Evolutionary conservation across 139 green algal genomes (phyloP).

Genomic region (Chlamydomonas eustigma): DNA sequence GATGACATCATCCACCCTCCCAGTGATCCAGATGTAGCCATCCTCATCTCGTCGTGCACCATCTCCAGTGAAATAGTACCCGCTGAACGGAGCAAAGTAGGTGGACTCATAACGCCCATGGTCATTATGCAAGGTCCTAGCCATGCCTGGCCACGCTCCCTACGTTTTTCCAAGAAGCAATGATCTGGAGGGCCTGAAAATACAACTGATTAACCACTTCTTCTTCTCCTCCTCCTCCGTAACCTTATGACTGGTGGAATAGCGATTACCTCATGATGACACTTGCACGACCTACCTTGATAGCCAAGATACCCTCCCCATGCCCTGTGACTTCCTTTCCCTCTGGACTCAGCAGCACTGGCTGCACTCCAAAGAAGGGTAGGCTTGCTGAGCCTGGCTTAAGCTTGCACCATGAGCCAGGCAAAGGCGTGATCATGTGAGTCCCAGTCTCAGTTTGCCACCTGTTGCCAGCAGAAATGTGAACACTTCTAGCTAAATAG

Average conservation of each 20-base stretch:
- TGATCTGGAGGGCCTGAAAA: too few relatives aligned
- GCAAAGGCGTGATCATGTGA: conserved; percentile 64
- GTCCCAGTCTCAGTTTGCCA: conserved; percentile 90
- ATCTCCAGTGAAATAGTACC: conserved; percentile 90
- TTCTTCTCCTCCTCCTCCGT: too few relatives aligned
- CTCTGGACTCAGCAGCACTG: conserved; percentile 80
- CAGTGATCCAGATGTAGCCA: conserved; percentile 65
- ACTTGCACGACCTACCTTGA: conserved; percentile 37
- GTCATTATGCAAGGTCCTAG: conserved; percentile 84
- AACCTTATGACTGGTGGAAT: too few relatives aligned
- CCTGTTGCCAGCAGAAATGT: background rate
- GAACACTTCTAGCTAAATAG: too few relatives aligned
- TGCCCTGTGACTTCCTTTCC: conserved; percentile 48
- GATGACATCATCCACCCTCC: conserved; percentile 93
- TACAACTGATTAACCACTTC: too few relatives aligned
- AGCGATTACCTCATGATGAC: too few relatives aligned
- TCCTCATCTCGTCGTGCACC: conserved; percentile 43
- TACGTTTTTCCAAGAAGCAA: too few relatives aligned
- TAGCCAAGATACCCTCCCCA: conserved; percentile 55
- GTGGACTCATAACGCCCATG: conserved; percentile 89
- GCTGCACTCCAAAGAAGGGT: conserved; percentile 89
- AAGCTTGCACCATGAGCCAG: conserved; percentile 32
- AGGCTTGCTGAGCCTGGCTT: conserved; percentile 87
- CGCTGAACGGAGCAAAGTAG: conserved; percentile 92
- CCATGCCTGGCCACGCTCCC: conserved; percentile 78